phyloP scores from a whole-genome alignment of 2,329 filamentous ascomycete genomes.

The Colletotrichum magnum region DNA sequence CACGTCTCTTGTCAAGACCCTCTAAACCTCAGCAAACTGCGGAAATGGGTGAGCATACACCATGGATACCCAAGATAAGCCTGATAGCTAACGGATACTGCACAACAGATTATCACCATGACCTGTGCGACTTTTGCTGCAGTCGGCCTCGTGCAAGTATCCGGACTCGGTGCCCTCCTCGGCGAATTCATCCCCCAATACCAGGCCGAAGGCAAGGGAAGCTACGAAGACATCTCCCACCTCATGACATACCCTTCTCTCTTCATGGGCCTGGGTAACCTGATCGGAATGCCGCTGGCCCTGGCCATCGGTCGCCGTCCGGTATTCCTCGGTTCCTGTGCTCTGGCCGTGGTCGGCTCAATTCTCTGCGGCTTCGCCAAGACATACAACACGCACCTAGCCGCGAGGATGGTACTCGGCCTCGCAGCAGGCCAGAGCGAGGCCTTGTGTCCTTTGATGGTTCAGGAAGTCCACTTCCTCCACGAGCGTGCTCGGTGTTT shows the following conservation, averaged over 20 bases:
- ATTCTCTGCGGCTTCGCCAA: slow-evolving; percentile 47
- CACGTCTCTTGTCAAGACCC: not conserved
- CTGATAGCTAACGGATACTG: not conserved
- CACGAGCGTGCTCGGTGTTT: slow-evolving; percentile 57
- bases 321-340: slow-evolving; percentile 49
- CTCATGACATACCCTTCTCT: slow-evolving; percentile 29
- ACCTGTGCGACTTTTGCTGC: slow-evolving; percentile 25
- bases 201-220: slow-evolving; percentile 20
- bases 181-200: slow-evolving; percentile 29
- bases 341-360: slow-evolving; percentile 47
- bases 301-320: slow-evolving; percentile 52
- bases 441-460: slow-evolving; percentile 57
- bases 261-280: slow-evolving; percentile 50
- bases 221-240: slow-evolving; percentile 30
- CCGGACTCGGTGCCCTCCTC: slow-evolving; percentile 28
- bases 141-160: slow-evolving; percentile 26
- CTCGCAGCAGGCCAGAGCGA: slow-evolving; percentile 59
- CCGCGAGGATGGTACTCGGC: slow-evolving; percentile 53
- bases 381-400: slow-evolving; percentile 55
- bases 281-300: slow-evolving; percentile 51
- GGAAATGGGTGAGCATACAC: slow-evolving; percentile 22
- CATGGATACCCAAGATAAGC: fast-evolving
- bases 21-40: slow-evolving; percentile 20
- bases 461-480: slow-evolving; percentile 58
- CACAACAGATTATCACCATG: slow-evolving; percentile 7